Evolutionary conservation across 495 filamentous ascomycete species (phyloP).

Genomic region (Aspergillus baeticus): DNA sequence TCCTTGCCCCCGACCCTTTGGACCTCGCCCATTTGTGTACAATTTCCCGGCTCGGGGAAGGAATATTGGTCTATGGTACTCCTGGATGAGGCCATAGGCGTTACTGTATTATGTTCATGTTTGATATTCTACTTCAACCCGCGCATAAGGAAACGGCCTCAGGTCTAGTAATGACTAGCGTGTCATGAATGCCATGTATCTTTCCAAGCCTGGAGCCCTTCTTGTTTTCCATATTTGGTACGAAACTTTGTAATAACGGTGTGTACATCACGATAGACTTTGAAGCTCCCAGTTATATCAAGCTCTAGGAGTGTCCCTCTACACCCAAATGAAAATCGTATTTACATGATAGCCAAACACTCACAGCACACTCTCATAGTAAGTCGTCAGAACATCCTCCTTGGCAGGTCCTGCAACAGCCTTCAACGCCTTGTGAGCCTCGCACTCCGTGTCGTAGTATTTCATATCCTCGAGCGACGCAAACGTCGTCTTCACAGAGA

Average conservation of each 20-base stretch:
- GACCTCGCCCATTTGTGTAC: conserved; percentile 17
- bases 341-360: neutral
- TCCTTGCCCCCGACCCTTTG: conserved; percentile 2
- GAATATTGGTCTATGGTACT: conserved; percentile 16
- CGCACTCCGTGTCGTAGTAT: conserved; percentile 65
- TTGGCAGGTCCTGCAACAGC: conserved; percentile 35
- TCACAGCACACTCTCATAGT: conserved; percentile 45
- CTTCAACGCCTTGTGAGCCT: conserved; percentile 62
- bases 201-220: neutral
- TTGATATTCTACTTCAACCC: conserved; percentile 7
- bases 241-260: conserved; percentile 11
- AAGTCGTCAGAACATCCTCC: conserved; percentile 49
- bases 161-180: conserved; percentile 17
- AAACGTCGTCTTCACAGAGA: conserved; percentile 60
- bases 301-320: neutral
- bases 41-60: conserved; percentile 6
- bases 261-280: conserved; percentile 35
- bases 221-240: neutral
- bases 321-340: neutral
- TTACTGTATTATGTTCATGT: conserved; percentile 23
- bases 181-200: conserved; percentile 14
- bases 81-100: conserved; percentile 15
- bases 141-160: conserved; percentile 12
- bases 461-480: conserved; percentile 64
- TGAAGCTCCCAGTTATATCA: neutral